These are phyloP conservation scores for Penicillium sp. DNA, from an alignment of 2,329 filamentous ascomycete species.

Conservation along the genomic window DNA sequence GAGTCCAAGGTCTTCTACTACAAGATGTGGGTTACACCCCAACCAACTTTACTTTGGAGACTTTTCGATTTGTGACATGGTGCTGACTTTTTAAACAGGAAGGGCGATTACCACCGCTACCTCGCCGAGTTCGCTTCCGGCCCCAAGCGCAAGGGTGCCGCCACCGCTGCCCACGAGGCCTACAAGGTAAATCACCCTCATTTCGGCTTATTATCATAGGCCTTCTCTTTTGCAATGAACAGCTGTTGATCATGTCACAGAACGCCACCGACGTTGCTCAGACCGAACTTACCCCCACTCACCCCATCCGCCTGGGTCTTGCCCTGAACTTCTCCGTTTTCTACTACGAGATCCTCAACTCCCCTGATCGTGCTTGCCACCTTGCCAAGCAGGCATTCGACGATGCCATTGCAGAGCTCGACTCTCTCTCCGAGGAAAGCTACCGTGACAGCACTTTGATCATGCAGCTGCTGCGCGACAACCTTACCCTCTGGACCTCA, in stretches of 20 bases:
- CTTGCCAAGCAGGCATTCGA: constrained; percentile 99
- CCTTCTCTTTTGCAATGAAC: neutral
- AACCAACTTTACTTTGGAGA: too few relatives aligned
- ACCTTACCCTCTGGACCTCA: constrained; percentile 96
- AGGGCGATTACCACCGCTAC: constrained; percentile 99
- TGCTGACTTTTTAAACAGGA: constrained; percentile 75
- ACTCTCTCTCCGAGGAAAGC: constrained; percentile 95
- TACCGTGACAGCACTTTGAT: constrained; percentile 99
- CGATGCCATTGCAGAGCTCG: constrained; percentile 96
- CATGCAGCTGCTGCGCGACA: constrained; percentile 98
- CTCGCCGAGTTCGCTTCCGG: constrained; percentile 94
- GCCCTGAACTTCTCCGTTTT: constrained; percentile 99
- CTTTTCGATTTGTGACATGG: constrained; percentile 64
- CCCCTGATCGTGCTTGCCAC: constrained; percentile 94
- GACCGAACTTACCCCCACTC: constrained; percentile 93
- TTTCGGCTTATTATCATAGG: neutral
- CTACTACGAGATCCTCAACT: constrained; percentile 99
- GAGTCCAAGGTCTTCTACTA: constrained; percentile 99
- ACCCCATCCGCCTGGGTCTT: constrained; percentile 96
- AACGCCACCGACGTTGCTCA: constrained; percentile 97
- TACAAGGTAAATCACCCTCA: constrained; percentile 74
- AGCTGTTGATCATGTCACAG: constrained; percentile 34
- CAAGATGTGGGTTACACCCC: constrained; percentile 73
- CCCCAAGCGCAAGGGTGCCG: constrained; percentile 92
- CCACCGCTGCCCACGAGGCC: constrained; percentile 91